phyloP scores from a whole-genome alignment of 345 rosid genomes.

The Hibiscus tridactylites region DNA sequence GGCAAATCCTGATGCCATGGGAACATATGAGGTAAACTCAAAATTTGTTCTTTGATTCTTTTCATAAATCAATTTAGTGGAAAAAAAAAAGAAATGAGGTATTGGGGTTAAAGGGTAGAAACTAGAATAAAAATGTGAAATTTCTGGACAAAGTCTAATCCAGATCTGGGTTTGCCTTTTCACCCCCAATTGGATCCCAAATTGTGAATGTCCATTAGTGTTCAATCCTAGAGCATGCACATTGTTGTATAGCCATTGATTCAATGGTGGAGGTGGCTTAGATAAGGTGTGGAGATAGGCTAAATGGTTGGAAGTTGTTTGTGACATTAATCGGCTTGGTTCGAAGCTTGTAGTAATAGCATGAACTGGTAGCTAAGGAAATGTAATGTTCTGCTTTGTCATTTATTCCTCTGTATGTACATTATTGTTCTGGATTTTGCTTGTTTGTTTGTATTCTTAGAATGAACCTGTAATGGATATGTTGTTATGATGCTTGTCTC shows the following conservation, averaged over 20 bases:
- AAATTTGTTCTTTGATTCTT: background rate
- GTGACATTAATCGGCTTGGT: background rate
- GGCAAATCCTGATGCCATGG: conserved; percentile 48
- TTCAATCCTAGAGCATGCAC: background rate
- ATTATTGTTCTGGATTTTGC: background rate
- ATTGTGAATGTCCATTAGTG: background rate
- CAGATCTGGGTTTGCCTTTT: background rate
- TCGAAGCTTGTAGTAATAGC: background rate
- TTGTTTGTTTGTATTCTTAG: background rate
- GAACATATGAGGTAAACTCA: conserved; percentile 51
- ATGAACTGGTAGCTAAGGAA: too few species aligned
- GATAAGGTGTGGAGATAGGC: too few species aligned
- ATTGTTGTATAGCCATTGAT: background rate
- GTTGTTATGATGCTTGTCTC: background rate
- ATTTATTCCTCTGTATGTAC: background rate
- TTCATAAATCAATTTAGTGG: background rate
- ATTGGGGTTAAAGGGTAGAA: background rate
- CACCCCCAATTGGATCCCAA: background rate
- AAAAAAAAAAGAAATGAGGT: background rate
- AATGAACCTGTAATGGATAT: background rate
- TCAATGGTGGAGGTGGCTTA: background rate
- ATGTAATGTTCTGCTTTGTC: background rate
- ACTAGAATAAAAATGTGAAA: background rate
- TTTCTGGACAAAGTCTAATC: background rate
- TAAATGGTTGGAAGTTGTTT: background rate